Percentiles rank a stretch among this genome's conserved stretches.
Evolutionary conservation across 1,284 basidiomycete species (phyloP).

Genomic region (Marasmius sp.): DNA sequence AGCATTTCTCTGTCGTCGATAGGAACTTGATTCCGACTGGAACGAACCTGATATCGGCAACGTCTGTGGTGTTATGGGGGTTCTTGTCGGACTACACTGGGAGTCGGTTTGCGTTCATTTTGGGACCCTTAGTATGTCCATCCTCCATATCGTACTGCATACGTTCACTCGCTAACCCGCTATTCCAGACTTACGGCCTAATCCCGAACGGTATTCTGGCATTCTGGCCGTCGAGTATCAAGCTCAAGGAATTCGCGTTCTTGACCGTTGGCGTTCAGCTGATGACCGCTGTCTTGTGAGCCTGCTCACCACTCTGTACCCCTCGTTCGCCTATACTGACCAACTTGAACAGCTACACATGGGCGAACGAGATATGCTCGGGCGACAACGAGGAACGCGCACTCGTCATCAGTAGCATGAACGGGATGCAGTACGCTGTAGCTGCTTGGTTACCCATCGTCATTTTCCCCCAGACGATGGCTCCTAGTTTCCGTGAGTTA

Average conservation of each 20-base stretch:
- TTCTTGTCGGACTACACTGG: constrained; percentile 24
- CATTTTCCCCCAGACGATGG: constrained; percentile 24
- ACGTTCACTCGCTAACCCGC: neutral
- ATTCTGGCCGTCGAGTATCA: constrained; percentile 20
- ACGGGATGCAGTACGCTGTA: constrained; percentile 23
- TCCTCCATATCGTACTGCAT: neutral
- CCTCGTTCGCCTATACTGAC: too few species aligned
- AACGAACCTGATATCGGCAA: constrained; percentile 20
- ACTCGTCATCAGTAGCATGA: constrained; percentile 13
- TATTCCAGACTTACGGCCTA: constrained; percentile 18
- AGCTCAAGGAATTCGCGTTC: constrained; percentile 20
- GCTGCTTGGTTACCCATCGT: constrained; percentile 25
- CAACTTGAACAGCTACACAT: constrained; percentile 13
- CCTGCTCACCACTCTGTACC: too few species aligned
- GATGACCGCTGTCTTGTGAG: constrained; percentile 23
- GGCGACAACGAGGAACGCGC: constrained; percentile 11
- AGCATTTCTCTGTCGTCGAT: constrained; percentile 9
- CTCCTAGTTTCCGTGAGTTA: too few species aligned
- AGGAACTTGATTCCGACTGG: constrained; percentile 25
- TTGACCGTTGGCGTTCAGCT: constrained; percentile 22
- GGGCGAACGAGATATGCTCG: constrained; percentile 23
- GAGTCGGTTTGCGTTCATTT: constrained; percentile 22
- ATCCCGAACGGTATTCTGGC: constrained; percentile 24
- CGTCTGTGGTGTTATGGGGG: constrained; percentile 23
- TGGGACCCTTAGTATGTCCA: constrained; percentile 17